phyloP scores from a whole-genome alignment of 805 yeast genomes.

The Metschnikowia colocasiae region DNA sequence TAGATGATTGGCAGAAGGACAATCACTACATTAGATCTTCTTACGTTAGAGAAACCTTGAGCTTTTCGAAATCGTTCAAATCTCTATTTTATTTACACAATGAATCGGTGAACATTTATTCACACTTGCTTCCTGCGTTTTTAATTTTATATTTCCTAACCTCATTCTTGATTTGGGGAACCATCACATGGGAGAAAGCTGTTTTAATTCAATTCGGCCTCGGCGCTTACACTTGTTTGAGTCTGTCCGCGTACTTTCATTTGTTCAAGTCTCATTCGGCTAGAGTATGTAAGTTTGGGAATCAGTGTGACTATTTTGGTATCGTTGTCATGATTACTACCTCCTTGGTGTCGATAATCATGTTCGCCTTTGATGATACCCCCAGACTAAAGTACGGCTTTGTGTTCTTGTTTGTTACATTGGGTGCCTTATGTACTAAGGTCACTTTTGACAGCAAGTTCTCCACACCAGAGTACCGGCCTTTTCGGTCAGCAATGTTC shows the following conservation, averaged over 20 bases:
- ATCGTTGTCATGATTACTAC: constrained; percentile 62
- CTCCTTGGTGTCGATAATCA: constrained; percentile 26
- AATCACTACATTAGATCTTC: constrained; percentile 64
- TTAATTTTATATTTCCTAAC: constrained; percentile 11
- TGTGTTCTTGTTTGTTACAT: constrained; percentile 41
- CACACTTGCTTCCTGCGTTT: constrained; percentile 52
- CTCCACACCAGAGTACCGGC: constrained; percentile 67
- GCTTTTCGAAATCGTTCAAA: constrained; percentile 42
- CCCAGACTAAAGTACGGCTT: constrained; percentile 36
- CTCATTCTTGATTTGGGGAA: neutral
- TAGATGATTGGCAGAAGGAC: constrained; percentile 73
- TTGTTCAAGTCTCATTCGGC: constrained; percentile 64
- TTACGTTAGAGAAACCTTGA: constrained; percentile 55
- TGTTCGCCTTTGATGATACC: constrained; percentile 45
- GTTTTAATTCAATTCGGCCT: constrained; percentile 52
- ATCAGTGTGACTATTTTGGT: constrained; percentile 73
- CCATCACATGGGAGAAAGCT: constrained; percentile 38
- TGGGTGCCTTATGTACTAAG: constrained; percentile 61
- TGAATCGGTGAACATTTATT: constrained; percentile 68
- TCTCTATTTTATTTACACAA: constrained; percentile 60
- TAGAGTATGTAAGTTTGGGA: constrained; percentile 51
- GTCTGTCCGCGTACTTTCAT: constrained; percentile 65
- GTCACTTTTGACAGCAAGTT: constrained; percentile 65
- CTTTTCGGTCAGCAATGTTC: constrained; percentile 74
- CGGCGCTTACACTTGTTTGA: constrained; percentile 58